Conservation (phyloP, 2,329 filamentous ascomycete species). For the Fusarium decemcellulare region DNA sequence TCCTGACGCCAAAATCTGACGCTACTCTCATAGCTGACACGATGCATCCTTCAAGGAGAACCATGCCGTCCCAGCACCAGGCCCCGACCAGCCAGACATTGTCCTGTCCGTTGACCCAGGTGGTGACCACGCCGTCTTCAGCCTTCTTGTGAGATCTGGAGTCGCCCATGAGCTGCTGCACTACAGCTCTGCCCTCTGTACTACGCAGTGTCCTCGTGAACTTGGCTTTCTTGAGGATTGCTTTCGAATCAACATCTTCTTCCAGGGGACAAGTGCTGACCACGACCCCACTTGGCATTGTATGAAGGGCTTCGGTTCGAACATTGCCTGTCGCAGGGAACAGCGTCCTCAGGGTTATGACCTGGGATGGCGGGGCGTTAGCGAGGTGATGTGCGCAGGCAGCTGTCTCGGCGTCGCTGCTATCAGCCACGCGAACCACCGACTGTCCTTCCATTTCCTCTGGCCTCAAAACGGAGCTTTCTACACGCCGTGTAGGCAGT, state of each 20-base stretch:
- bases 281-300: constrained; percentile 64
- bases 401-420: constrained; percentile 3
- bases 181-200: constrained; percentile 60
- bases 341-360: constrained; percentile 53
- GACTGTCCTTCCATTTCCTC: not conserved
- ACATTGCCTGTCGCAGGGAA: constrained; percentile 46
- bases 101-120: constrained; percentile 67
- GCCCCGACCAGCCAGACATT: constrained; percentile 70
- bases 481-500: constrained; percentile 64
- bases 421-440: constrained; percentile 15
- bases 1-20: constrained; percentile 62
- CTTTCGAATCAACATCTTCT: constrained; percentile 52
- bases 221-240: constrained; percentile 59
- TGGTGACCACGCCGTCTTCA: constrained; percentile 39
- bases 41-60: constrained; percentile 72
- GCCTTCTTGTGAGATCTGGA: constrained; percentile 17
- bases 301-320: constrained; percentile 67
- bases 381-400: constrained; percentile 48
- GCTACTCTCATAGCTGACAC: constrained; percentile 71
- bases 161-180: constrained; percentile 61
- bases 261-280: constrained; percentile 67
- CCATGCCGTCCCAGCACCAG: constrained; percentile 78
- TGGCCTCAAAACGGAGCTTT: constrained; percentile 59
- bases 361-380: constrained; percentile 46
- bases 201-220: constrained; percentile 69